These are phyloP conservation scores for Cystobasidium onofrii DNA, from an alignment of 768 basidiomycete genomes.

Conservation along the genomic window DNA sequence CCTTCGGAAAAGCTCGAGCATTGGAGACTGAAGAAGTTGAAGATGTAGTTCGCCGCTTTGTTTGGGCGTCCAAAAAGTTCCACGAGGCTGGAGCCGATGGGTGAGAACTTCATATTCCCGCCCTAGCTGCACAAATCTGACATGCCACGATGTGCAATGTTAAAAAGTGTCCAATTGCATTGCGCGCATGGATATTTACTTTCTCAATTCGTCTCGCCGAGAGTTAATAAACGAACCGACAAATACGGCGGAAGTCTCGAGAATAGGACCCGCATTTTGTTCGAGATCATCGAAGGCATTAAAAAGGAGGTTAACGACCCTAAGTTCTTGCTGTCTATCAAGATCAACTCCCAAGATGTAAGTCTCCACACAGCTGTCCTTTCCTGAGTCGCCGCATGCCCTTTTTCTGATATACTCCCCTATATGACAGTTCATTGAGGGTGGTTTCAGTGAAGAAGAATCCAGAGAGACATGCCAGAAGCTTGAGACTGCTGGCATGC, in stretches of 20 bases:
- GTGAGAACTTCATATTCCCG: not conserved
- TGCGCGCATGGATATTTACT: conserved; percentile 42
- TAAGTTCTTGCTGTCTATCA: conserved; percentile 40
- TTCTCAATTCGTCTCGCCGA: conserved; percentile 44
- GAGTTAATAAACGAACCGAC: conserved; percentile 47
- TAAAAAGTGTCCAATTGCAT: conserved; percentile 25
- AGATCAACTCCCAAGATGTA: conserved; percentile 39
- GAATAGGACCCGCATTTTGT: conserved; percentile 46
- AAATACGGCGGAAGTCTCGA: conserved; percentile 46
- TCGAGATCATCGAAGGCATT: conserved; percentile 45
- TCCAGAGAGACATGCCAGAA: conserved; percentile 42
- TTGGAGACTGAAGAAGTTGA: conserved; percentile 54
- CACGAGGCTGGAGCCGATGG: conserved; percentile 71
- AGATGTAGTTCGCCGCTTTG: conserved; percentile 57
- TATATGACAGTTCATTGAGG: conserved; percentile 34
- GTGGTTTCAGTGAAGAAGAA: conserved; percentile 47
- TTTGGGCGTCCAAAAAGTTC: conserved; percentile 61
- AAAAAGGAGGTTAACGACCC: conserved; percentile 12
- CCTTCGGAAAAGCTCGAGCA: conserved; percentile 47
- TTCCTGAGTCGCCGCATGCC: too few species aligned
- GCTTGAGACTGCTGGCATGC: conserved; percentile 46
- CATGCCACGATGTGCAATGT: too few species aligned
- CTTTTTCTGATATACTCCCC: not conserved
- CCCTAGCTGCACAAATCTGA: too few species aligned
- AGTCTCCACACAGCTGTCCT: too few species aligned